phyloP scores from a whole-genome alignment of 1,284 basidiomycete genomes.

The Tetrapyrgos nigripes region DNA sequence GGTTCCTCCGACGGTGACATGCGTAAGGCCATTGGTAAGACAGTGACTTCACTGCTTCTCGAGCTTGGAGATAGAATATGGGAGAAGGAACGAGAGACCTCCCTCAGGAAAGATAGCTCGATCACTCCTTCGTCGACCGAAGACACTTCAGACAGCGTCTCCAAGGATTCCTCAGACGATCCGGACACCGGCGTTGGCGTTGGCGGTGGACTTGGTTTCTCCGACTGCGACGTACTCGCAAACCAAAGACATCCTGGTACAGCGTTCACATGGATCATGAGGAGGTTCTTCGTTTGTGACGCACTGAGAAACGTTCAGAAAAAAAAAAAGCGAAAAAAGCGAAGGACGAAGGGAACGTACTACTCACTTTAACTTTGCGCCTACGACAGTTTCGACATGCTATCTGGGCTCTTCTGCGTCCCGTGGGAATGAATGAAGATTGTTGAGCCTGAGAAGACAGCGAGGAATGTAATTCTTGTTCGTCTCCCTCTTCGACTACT shows the following conservation, averaged over 20 bases:
- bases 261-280: conserved; percentile 27
- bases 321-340: not conserved
- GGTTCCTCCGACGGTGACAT: conserved; percentile 17
- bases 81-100: too few relatives aligned
- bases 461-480: too few relatives aligned
- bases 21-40: too few relatives aligned
- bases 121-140: too few relatives aligned
- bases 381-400: conserved; percentile 59
- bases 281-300: conserved; percentile 19
- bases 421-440: conserved; percentile 9
- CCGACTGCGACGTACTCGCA: conserved; percentile 32
- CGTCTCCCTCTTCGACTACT: too few relatives aligned
- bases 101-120: too few relatives aligned
- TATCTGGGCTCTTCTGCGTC: conserved; percentile 51
- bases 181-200: conserved; percentile 7
- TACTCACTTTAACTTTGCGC: conserved; percentile 56
- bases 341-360: not conserved
- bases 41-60: too few relatives aligned
- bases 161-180: too few relatives aligned
- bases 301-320: conserved; percentile 31
- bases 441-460: too few relatives aligned
- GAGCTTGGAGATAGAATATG: too few relatives aligned
- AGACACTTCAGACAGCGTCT: too few relatives aligned
- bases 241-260: conserved; percentile 24
- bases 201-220: conserved; percentile 16